These are phyloP conservation scores for Populus trichocarpa DNA, from an alignment of 441 rosid genomes.

Conservation along the genomic window DNA sequence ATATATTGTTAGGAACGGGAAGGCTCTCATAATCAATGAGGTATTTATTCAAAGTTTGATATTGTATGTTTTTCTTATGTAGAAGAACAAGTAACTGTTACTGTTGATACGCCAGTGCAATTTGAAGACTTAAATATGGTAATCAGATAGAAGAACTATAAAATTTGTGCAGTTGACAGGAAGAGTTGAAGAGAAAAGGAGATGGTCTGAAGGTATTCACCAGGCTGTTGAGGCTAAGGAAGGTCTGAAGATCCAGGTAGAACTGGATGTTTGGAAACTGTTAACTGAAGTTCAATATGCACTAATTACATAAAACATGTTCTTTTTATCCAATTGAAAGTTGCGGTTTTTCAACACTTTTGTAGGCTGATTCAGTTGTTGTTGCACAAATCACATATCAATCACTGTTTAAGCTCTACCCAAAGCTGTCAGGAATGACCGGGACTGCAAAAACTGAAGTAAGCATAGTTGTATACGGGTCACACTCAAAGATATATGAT, in stretches of 20 bases:
- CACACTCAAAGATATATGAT: background rate
- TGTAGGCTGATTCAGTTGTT: constrained; percentile 90
- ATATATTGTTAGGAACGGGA: constrained; percentile 87
- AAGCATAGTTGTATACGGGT: constrained; percentile 22
- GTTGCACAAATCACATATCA: constrained; percentile 99
- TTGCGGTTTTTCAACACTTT: constrained; percentile 4
- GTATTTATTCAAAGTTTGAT: constrained; percentile 31
- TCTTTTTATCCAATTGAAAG: constrained; percentile 16
- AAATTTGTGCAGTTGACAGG: constrained; percentile 73
- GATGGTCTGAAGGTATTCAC: constrained; percentile 98
- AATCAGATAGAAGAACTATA: background rate
- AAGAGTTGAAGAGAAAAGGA: constrained; percentile 95
- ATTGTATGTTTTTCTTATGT: constrained; percentile 7
- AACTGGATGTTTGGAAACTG: constrained; percentile 16
- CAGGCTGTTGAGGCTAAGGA: constrained; percentile 99
- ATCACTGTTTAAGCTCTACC: constrained; percentile 94
- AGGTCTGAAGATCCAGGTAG: constrained; percentile 86
- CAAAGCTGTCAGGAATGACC: constrained; percentile 98
- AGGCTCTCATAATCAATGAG: constrained; percentile 95
- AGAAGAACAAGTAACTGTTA: background rate
- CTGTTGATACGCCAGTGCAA: background rate
- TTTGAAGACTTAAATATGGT: background rate
- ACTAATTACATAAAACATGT: background rate
- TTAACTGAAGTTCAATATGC: constrained; percentile 16
- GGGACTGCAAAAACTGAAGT: constrained; percentile 99